Evolutionary conservation across 1,284 basidiomycete genomes (phyloP).

Genomic region (Ceratobasidium sp.): DNA sequence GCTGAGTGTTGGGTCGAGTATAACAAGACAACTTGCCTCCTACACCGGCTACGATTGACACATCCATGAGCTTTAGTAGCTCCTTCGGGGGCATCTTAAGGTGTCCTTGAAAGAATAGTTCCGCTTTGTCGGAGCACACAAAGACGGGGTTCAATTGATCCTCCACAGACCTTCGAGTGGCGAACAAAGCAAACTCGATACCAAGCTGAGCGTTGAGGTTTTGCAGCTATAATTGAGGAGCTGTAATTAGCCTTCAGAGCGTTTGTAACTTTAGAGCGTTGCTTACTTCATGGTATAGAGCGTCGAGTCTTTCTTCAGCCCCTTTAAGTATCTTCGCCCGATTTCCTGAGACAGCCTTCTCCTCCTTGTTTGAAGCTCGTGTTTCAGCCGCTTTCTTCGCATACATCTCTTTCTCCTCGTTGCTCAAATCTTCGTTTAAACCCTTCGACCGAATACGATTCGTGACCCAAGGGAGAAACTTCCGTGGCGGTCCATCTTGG

Average conservation of each 20-base stretch:
- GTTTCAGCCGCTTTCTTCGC: background rate
- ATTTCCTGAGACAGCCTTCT: background rate
- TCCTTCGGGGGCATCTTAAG: conserved; percentile 2
- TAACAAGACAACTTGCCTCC: background rate
- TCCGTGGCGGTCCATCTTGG: background rate
- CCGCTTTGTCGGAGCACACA: background rate
- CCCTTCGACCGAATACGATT: background rate
- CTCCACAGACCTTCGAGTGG: background rate
- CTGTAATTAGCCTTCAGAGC: too few species aligned
- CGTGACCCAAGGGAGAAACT: background rate
- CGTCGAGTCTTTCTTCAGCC: background rate
- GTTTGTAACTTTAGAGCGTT: background rate
- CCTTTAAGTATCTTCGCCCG: background rate
- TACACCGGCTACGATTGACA: background rate
- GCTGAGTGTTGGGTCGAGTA: too few species aligned
- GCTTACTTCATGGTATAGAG: background rate
- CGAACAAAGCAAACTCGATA: conserved; percentile 9
- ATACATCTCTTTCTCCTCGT: background rate
- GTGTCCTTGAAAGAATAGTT: background rate
- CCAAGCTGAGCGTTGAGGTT: background rate
- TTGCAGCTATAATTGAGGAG: background rate
- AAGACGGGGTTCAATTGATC: background rate
- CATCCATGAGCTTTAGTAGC: background rate
- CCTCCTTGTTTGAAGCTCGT: background rate
- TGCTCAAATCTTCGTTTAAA: background rate